These are phyloP conservation scores for Aspergillus amoenus DNA, from an alignment of 2,329 filamentous ascomycete genomes.

Conservation along the genomic window DNA sequence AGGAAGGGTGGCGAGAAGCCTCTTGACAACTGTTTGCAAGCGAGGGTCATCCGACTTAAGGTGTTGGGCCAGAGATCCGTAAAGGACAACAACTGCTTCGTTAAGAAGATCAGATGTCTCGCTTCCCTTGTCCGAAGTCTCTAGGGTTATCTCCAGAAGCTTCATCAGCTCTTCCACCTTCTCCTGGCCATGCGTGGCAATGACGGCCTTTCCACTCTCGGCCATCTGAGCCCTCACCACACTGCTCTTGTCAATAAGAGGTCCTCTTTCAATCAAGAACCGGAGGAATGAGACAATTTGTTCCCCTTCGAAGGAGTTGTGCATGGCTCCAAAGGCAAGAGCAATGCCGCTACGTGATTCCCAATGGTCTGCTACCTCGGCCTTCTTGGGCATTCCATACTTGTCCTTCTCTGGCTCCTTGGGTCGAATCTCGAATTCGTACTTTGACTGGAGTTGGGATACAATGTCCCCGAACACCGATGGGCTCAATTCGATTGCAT, in stretches of 20 bases:
- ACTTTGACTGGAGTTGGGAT: constrained; percentile 65
- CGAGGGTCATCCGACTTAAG: constrained; percentile 80
- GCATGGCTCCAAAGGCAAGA: constrained; percentile 79
- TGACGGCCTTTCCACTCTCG: constrained; percentile 78
- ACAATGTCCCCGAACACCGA: constrained; percentile 63
- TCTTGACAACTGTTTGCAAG: constrained; percentile 82
- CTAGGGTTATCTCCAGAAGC: constrained; percentile 84
- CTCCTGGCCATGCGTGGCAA: constrained; percentile 75
- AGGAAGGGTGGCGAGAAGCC: constrained; percentile 80
- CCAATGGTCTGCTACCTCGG: constrained; percentile 86
- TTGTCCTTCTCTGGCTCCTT: constrained; percentile 82
- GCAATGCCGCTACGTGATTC: constrained; percentile 87
- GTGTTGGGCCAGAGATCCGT: constrained; percentile 89
- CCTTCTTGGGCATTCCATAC: constrained; percentile 91
- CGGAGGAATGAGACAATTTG: constrained; percentile 75
- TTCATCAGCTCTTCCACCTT: constrained; percentile 90
- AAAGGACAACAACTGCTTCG: constrained; percentile 96
- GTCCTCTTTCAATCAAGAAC: constrained; percentile 82
- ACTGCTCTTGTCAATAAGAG: constrained; percentile 77
- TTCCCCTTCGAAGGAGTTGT: constrained; percentile 64
- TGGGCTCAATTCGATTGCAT: constrained; percentile 64
- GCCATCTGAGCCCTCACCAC: constrained; percentile 87
- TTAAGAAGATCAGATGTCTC: constrained; percentile 86
- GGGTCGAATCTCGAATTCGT: constrained; percentile 77
- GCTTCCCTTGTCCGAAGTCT: constrained; percentile 77